phyloP scores from a whole-genome alignment of 2,329 filamentous ascomycete species.

The Colletotrichum cuscutae region DNA sequence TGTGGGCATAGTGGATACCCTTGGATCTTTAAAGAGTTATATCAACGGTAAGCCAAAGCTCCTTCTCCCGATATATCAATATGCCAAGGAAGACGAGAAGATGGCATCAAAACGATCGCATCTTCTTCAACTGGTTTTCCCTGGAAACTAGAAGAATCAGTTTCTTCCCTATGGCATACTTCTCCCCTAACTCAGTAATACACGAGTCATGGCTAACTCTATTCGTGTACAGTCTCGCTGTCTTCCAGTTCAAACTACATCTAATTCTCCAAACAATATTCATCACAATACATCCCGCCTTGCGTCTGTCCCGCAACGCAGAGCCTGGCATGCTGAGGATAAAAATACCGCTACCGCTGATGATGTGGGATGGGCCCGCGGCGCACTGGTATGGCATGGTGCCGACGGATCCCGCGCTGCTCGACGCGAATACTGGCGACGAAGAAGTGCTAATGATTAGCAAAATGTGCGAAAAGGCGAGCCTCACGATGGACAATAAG shows the following conservation, averaged over 20 bases:
- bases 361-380: slow-evolving; percentile 19
- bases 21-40: slow-evolving; percentile 21
- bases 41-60: slow-evolving; percentile 4
- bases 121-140: not conserved
- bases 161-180: not conserved
- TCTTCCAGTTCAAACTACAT: slow-evolving; percentile 29
- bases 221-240: slow-evolving; percentile 6
- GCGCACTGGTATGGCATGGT: slow-evolving; percentile 13
- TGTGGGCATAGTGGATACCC: not conserved
- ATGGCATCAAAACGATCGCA: not conserved
- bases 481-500: slow-evolving; percentile 15
- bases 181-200: not conserved
- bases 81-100: not conserved
- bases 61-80: too few species aligned
- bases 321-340: slow-evolving; percentile 17
- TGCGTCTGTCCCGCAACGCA: slow-evolving; percentile 17
- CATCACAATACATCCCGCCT: slow-evolving; percentile 18
- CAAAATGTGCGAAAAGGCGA: slow-evolving; percentile 22
- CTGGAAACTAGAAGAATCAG: too few species aligned
- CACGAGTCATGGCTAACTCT: not conserved
- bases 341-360: slow-evolving; percentile 8
- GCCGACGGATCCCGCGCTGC: slow-evolving; percentile 7
- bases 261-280: slow-evolving; percentile 29
- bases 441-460: slow-evolving; percentile 1
- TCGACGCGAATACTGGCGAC: not conserved